Evolutionary conservation across 441 rosid genomes (phyloP).

Genomic region (Capsella rubella): DNA sequence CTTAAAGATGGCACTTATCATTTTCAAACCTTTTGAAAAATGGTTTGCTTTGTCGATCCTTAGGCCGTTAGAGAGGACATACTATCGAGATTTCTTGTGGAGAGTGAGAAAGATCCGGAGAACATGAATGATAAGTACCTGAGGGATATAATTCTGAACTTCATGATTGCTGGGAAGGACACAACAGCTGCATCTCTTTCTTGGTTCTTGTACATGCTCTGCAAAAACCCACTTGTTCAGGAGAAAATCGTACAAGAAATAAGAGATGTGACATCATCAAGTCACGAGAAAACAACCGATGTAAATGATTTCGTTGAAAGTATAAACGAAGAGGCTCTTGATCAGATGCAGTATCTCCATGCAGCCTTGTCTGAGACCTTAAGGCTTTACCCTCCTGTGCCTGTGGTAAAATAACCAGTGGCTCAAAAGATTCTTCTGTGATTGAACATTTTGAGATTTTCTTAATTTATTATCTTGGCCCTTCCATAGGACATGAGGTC

Average conservation of each 20-base stretch:
- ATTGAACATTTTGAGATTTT: not conserved
- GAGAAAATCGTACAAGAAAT: slow-evolving; percentile 69
- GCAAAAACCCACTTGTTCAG: slow-evolving; percentile 75
- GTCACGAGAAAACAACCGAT: slow-evolving; percentile 26
- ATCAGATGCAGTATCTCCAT: slow-evolving; percentile 83
- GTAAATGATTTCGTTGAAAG: slow-evolving; percentile 54
- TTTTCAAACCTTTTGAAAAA: not conserved
- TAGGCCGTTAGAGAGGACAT: slow-evolving; percentile 77
- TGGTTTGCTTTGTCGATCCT: not conserved
- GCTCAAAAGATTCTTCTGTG: not conserved
- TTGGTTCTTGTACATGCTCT: slow-evolving; percentile 81
- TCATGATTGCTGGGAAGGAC: slow-evolving; percentile 85
- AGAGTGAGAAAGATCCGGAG: slow-evolving; percentile 64
- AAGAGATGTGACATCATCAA: slow-evolving; percentile 47
- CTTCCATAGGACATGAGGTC: slow-evolving; percentile 61
- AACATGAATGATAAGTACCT: slow-evolving; percentile 66
- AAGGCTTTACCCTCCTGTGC: slow-evolving; percentile 80
- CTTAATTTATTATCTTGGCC: not conserved
- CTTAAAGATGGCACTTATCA: not conserved
- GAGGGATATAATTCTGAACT: slow-evolving; percentile 77
- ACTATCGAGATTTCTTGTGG: slow-evolving; percentile 68
- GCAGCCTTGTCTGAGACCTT: slow-evolving; percentile 83
- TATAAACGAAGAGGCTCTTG: slow-evolving; percentile 60
- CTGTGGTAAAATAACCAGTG: slow-evolving; percentile 51
- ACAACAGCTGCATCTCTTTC: slow-evolving; percentile 69